Evolutionary conservation across 495 filamentous ascomycete genomes (phyloP).

Genomic region (Cudoniella acicularis): DNA sequence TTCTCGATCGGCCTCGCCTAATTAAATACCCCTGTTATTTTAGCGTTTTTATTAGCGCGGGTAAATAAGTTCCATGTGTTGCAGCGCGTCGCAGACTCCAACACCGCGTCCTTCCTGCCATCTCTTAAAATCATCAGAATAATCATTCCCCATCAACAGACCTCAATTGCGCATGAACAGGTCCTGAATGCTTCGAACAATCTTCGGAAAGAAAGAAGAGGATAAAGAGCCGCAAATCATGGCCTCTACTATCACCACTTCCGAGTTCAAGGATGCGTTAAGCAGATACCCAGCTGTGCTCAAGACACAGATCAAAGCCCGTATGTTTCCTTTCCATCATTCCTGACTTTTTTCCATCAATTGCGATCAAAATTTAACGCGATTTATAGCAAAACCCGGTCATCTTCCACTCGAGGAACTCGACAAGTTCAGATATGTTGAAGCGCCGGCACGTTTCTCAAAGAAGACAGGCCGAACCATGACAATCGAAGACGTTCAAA

Average conservation of each 20-base stretch:
- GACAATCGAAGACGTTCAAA: constrained; percentile 38
- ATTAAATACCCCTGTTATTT: neutral
- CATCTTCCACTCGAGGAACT: constrained; percentile 37
- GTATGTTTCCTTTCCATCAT: constrained; percentile 8
- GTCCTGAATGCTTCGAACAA: constrained; percentile 7
- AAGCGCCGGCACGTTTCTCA: constrained; percentile 36
- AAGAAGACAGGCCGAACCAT: constrained; percentile 21
- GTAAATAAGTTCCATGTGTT: neutral
- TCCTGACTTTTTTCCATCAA: neutral
- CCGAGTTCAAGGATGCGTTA: constrained; percentile 23
- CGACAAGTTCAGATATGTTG: constrained; percentile 45
- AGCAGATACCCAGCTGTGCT: constrained; percentile 20
- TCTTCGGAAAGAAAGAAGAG: constrained; percentile 11
- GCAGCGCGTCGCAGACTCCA: neutral
- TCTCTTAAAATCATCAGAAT: constrained; percentile 14
- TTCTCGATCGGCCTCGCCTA: too few relatives aligned
- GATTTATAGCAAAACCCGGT: constrained; percentile 16
- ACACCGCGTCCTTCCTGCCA: neutral
- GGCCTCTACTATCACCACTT: constrained; percentile 16
- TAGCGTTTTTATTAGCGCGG: neutral
- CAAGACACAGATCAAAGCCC: constrained; percentile 5
- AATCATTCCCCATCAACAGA: constrained; percentile 1
- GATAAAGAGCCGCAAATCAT: neutral
- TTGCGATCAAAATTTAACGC: neutral
- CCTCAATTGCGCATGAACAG: neutral